These are phyloP conservation scores for Pittosporum tobira DNA, from an alignment of 129 eudicot genomes.

Conservation along the genomic window DNA sequence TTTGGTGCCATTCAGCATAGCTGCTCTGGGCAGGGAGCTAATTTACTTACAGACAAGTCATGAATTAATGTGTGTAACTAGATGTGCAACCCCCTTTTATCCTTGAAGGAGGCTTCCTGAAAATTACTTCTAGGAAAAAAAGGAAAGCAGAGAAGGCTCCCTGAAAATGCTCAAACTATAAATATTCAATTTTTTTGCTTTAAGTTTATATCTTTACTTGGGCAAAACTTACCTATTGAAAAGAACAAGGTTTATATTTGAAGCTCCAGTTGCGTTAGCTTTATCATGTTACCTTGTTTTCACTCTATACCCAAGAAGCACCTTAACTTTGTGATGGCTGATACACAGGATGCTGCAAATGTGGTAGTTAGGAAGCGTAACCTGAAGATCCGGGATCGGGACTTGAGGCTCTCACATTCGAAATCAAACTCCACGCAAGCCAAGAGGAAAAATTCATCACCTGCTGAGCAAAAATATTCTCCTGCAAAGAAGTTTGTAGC, in stretches of 20 bases:
- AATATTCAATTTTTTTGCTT: not conserved
- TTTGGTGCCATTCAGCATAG: too few relatives aligned
- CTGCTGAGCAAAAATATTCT: constrained; percentile 5
- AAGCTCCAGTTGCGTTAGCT: not conserved
- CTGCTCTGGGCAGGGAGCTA: too few relatives aligned
- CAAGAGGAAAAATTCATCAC: constrained; percentile 24
- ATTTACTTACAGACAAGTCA: too few relatives aligned
- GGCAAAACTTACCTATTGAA: too few relatives aligned
- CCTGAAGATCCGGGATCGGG: constrained; percentile 48
- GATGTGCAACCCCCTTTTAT: not conserved
- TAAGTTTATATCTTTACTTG: not conserved
- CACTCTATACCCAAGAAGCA: not conserved
- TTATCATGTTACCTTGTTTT: not conserved
- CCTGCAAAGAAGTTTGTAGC: constrained; percentile 24
- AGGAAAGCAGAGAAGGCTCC: not conserved
- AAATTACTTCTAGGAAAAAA: not conserved
- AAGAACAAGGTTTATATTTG: too few relatives aligned
- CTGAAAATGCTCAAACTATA: not conserved
- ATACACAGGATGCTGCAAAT: constrained; percentile 48
- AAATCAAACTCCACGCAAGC: constrained; percentile 29
- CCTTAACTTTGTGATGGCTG: not conserved
- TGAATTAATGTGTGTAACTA: too few relatives aligned
- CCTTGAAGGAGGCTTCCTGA: not conserved
- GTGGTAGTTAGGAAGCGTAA: constrained; percentile 26
- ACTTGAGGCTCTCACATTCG: constrained; percentile 38